phyloP scores from a whole-genome alignment of 2,329 filamentous ascomycete species.

The Aspergillus sergii region DNA sequence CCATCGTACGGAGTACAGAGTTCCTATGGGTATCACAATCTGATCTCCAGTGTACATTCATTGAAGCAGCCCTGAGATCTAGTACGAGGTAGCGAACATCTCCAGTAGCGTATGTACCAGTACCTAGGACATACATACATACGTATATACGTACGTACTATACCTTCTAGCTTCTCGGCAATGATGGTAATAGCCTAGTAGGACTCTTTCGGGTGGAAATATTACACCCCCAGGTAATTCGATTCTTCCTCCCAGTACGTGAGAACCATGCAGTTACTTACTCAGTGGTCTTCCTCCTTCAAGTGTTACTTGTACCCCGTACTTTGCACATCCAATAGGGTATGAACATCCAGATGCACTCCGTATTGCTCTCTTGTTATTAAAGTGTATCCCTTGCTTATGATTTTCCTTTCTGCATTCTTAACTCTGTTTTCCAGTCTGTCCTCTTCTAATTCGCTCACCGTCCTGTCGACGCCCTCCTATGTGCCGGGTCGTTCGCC shows the following conservation, averaged over 20 bases:
- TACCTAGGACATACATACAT: neutral
- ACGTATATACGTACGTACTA: neutral
- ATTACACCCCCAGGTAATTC: neutral
- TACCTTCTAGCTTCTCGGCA: neutral
- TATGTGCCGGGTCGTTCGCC: neutral
- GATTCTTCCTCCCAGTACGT: neutral
- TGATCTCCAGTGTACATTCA: neutral
- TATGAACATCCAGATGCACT: neutral
- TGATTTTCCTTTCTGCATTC: neutral
- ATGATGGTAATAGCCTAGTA: neutral
- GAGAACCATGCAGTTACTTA: neutral
- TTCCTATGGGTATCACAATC: neutral
- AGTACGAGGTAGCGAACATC: neutral
- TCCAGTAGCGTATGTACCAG: neutral
- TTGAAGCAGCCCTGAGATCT: neutral
- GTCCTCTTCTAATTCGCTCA: neutral
- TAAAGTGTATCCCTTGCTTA: constrained; percentile 5
- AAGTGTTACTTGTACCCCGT: neutral
- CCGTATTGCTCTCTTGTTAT: neutral
- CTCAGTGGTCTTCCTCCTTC: neutral
- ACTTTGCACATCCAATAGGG: neutral
- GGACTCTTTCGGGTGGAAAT: neutral
- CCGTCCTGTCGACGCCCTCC: neutral
- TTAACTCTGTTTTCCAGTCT: neutral
- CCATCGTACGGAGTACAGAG: neutral